These are phyloP conservation scores for Candida namnaoensis DNA, from an alignment of 805 yeast species.

Conservation along the genomic window DNA sequence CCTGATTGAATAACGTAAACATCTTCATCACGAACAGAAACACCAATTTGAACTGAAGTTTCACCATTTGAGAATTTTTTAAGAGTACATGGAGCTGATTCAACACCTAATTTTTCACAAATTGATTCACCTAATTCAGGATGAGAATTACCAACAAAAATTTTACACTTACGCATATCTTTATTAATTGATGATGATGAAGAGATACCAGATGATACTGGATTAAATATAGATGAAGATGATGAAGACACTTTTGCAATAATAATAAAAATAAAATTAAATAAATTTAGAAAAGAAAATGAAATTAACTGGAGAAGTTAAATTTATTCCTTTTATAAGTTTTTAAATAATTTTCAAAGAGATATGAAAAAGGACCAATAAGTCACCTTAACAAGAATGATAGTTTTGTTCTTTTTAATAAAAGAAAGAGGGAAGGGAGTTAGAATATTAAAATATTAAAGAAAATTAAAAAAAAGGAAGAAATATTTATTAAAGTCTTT, in stretches of 20 bases:
- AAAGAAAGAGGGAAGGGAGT: too few species aligned
- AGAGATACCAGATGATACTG: not conserved
- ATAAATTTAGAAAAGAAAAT: too few species aligned
- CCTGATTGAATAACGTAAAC: slow-evolving; percentile 91
- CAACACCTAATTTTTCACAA: slow-evolving; percentile 85
- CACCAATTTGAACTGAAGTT: slow-evolving; percentile 92
- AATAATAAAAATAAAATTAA: too few species aligned
- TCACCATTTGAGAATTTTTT: slow-evolving; percentile 96
- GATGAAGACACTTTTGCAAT: not conserved
- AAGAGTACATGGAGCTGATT: slow-evolving; percentile 87
- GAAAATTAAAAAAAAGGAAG: too few species aligned
- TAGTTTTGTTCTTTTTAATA: too few species aligned
- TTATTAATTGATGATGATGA: not conserved
- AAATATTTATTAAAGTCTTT: too few species aligned
- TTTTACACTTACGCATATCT: slow-evolving; percentile 90
- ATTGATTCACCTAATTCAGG: slow-evolving; percentile 89
- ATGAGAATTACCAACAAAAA: slow-evolving; percentile 94
- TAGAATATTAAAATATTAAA: too few species aligned
- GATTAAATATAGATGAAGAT: not conserved
- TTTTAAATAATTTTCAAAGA: too few species aligned
- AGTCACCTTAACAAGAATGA: too few species aligned
- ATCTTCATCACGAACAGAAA: slow-evolving; percentile 93
- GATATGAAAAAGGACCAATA: too few species aligned
- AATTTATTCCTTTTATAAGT: too few species aligned
- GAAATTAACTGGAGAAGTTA: too few species aligned